These are phyloP conservation scores for Barnettozyma californica DNA, from an alignment of 805 yeast species.

Conservation along the genomic window DNA sequence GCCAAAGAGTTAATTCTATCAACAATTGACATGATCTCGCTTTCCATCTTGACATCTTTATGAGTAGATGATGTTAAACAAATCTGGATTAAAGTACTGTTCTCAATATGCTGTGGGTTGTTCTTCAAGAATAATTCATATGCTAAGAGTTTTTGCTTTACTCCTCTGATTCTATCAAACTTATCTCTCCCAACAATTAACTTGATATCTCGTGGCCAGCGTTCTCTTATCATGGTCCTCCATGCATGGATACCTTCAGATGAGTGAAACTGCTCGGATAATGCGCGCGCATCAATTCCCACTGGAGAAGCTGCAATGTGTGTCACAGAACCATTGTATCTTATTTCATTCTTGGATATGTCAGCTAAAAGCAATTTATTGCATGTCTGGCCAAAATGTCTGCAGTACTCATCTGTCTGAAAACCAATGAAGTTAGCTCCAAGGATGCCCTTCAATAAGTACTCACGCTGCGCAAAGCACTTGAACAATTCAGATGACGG, in stretches of 20 bases:
- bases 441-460: slow-evolving; percentile 71
- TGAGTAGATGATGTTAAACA: slow-evolving; percentile 48
- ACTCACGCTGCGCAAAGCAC: slow-evolving; percentile 83
- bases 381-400: slow-evolving; percentile 90
- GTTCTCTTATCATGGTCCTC: slow-evolving; percentile 64
- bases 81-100: slow-evolving; percentile 76
- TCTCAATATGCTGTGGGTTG: slow-evolving; percentile 65
- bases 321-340: slow-evolving; percentile 53
- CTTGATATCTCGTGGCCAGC: slow-evolving; percentile 62
- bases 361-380: slow-evolving; percentile 81
- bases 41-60: slow-evolving; percentile 56
- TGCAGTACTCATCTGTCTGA: slow-evolving; percentile 88
- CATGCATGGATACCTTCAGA: slow-evolving; percentile 51
- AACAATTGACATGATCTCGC: slow-evolving; percentile 69
- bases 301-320: slow-evolving; percentile 60
- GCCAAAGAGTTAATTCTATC: slow-evolving; percentile 80
- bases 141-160: slow-evolving; percentile 81
- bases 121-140: slow-evolving; percentile 71
- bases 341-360: slow-evolving; percentile 57
- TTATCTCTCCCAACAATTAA: slow-evolving; percentile 86
- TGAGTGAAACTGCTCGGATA: slow-evolving; percentile 41
- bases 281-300: slow-evolving; percentile 67
- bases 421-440: slow-evolving; percentile 87
- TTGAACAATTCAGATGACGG: slow-evolving; percentile 95
- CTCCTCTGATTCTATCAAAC: slow-evolving; percentile 80